Base-by-base conservation (phyloP, 805 yeast genomes). In the Starmerella scarabaei region DNA sequence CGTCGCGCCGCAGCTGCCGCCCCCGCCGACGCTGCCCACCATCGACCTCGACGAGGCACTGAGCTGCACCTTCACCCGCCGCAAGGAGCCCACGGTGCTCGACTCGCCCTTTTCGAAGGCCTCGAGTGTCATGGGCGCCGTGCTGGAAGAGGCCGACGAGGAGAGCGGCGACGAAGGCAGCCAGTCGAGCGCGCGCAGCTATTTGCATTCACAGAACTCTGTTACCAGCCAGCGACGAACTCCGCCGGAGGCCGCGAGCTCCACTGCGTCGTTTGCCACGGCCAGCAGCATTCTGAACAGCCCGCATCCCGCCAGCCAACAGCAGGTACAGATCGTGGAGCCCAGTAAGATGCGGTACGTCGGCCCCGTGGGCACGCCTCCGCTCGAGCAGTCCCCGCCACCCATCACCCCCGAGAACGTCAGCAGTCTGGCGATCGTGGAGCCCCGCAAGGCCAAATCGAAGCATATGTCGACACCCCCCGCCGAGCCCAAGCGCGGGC, bases 1-100 rank as follows among this genome's bases (percentile, higher is more conserved):
- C n/a, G n/a, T n/a, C n/a, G n/a, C n/a, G n/a, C 26, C 26, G 26
- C 26, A 21, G 35, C 4, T 21, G 11, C 27, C 26, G 5, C 15
- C 17, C 5, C 18, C n/a, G 17, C 45, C 38, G 18, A 17, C 33
- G 21, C 19, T 16, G 35, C 45, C 50, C 40, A 31, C 51, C 40
- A 53, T 53, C 29, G 54, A 52, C 27, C 42, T 53, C 2, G 48
- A 53, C 35, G 56, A 48, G 35, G 56, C 55, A 8, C 37, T 46
- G 24, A 37, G 40, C 37, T 42, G 53, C 40, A 41, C 51, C 23
- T 43, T 45, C 30, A 7, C 18, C 8, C 49, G 43, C 23, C 48
- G 48, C 23, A 28, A 38, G 24, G 16, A 30, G 17, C 50, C 47
- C 11, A 30, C 36, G 3, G 40, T 42, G 8, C 47, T 51, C 21